Percentiles rank a stretch among this genome's conserved stretches.
Conservation (phyloP, 2,329 filamentous ascomycete genomes). For the Fusarium phyllophilum region DNA sequence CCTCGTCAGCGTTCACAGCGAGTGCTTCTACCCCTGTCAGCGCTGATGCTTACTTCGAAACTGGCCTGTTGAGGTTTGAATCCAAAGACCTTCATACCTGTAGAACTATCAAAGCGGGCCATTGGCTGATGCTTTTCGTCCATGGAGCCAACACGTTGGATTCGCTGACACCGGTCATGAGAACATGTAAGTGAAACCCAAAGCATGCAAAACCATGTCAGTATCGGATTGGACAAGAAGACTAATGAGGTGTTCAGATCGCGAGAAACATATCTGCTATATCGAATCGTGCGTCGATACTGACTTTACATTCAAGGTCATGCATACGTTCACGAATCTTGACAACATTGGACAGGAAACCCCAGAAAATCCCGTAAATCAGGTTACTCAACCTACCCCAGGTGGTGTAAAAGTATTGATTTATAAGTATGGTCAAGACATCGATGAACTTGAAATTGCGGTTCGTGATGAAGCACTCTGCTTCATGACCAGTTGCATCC, state of each 20-base stretch:
- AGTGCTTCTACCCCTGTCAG: not conserved
- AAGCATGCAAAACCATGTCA: not conserved
- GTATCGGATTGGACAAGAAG: not conserved
- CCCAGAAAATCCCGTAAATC: not conserved
- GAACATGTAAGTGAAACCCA: constrained; percentile 13
- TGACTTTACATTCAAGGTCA: constrained; percentile 25
- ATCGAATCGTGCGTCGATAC: constrained; percentile 13
- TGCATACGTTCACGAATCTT: constrained; percentile 5
- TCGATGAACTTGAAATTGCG: constrained; percentile 30
- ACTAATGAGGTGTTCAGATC: constrained; percentile 18
- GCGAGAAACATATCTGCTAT: constrained; percentile 31
- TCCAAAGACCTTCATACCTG: constrained; percentile 22
- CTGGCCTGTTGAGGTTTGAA: constrained; percentile 21
- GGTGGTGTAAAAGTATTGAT: constrained; percentile 31
- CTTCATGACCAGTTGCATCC: constrained; percentile 67
- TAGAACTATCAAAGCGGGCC: constrained; percentile 27
- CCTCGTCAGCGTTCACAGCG: constrained; percentile 20
- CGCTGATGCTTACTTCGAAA: constrained; percentile 28
- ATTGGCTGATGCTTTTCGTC: constrained; percentile 30
- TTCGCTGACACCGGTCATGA: constrained; percentile 5
- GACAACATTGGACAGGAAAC: not conserved
- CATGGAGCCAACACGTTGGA: not conserved
- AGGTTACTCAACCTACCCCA: constrained; percentile 1
- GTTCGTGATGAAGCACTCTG: constrained; percentile 46
- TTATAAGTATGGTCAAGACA: constrained; percentile 41